Conservation (phyloP, 2,329 filamentous ascomycete genomes). For the Colletotrichum shisoi region DNA sequence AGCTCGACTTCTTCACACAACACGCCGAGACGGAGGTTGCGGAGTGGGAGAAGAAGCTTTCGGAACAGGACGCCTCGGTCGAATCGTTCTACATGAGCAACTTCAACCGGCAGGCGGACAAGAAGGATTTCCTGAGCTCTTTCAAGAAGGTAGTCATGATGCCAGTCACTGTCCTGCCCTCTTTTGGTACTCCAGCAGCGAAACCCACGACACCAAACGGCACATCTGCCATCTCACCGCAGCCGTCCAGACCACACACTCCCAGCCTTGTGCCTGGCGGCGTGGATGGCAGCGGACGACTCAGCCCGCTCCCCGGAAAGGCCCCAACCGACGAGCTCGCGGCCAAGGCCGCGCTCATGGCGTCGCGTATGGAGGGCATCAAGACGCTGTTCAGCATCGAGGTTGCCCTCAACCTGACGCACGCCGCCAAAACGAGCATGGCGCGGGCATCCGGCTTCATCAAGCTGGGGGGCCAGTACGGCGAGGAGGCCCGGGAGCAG, state of each 20-base stretch:
- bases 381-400: conserved; percentile 96
- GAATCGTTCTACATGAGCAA: conserved; percentile 97
- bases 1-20: conserved; percentile 83
- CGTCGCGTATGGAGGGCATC: conserved; percentile 91
- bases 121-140: conserved; percentile 92
- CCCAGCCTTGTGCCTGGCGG: conserved; percentile 52
- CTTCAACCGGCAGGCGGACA: conserved; percentile 91
- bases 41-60: conserved; percentile 90
- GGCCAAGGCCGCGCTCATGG: conserved; percentile 98
- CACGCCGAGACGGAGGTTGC: conserved; percentile 79
- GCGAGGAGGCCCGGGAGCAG: conserved; percentile 84
- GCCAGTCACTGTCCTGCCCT: conserved; percentile 89
- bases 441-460: conserved; percentile 87
- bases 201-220: conserved; percentile 44
- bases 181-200: conserved; percentile 54
- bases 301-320: conserved; percentile 62
- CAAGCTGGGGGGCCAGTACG: conserved; percentile 77
- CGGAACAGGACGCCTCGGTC: conserved; percentile 86
- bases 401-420: conserved; percentile 87
- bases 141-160: conserved; percentile 99
- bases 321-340: conserved; percentile 90
- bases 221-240: conserved; percentile 48
- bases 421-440: conserved; percentile 85
- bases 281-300: conserved; percentile 52
- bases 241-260: conserved; percentile 59